Base-by-base conservation (phyloP, 1,139 yeast species). In the Maudiozyma humilis region DNA sequence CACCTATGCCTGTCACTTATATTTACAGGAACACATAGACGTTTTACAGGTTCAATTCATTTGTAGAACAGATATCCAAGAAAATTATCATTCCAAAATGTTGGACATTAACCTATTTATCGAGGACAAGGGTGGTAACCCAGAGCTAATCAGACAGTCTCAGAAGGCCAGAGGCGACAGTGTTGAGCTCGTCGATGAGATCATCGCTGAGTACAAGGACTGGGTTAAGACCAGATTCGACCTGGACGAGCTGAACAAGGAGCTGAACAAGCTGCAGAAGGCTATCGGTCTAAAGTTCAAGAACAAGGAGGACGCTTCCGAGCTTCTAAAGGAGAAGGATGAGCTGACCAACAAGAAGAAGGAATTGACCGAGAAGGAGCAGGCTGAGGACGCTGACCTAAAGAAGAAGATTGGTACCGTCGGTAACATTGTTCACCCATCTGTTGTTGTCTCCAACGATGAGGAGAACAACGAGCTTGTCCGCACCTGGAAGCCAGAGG, bases 41-140 rank as follows among this genome's bases (percentile, higher is more conserved):
- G n/a, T n/a, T n/a, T n/a, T n/a, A n/a, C n/a, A n/a, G n/a, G n/a
- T n/a, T n/a, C n/a, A n/a, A n/a, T n/a, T n/a, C n/a, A n/a, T n/a
- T n/a, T n/a, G n/a, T n/a, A n/a, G n/a, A n/a, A n/a, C n/a, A n/a
- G n/a, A n/a, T n/a, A n/a, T n/a, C n/a, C n/a, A n/a, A n/a, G n/a
- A n/a, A n/a, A n/a, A n/a, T 20, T 36, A 23, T 6, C 16, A 5
- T 8, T n/a, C 16, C 13, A 23, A 27, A 29, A 89, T 91, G 98
- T 81, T 91, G 69, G 97, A 89, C 66, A 86, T 91, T 54, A 75
- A 82, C 59, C 83, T 85, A 62, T 91, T 91, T 64, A 79, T 91
- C 56, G 95, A 81, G 56, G 98, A 91, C 64, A 88, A 87, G 69
- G 98, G 98, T 49, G 98, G 97, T 54, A 78, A 88, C 66, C 96